A percentile compares a stretch with the other conserved stretches of the same genome.
Evolutionary conservation across 495 filamentous ascomycete genomes (phyloP).

Genomic region (Cenococcum geophilum): DNA sequence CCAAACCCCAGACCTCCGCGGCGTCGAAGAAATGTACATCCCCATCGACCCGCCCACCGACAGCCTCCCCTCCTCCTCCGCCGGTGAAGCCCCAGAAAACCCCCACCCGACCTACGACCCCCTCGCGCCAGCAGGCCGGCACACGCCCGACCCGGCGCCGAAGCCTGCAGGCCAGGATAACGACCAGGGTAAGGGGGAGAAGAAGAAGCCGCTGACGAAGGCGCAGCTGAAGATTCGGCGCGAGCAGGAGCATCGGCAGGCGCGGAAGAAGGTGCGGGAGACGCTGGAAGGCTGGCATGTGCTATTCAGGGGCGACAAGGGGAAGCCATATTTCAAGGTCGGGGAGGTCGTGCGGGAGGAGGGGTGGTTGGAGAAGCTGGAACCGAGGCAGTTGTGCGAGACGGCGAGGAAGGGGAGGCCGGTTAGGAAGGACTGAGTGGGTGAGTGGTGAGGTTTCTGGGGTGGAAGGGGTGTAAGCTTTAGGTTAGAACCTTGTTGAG

Average conservation of each 20-base stretch:
- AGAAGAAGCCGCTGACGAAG: conserved; percentile 36
- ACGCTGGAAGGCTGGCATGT: conserved; percentile 59
- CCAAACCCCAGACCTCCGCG: conserved; percentile 70
- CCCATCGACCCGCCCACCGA: conserved; percentile 65
- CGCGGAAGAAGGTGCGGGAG: conserved; percentile 50
- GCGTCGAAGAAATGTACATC: conserved; percentile 84
- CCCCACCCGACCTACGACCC: conserved; percentile 46
- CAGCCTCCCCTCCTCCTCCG: neutral
- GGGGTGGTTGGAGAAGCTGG: conserved; percentile 38
- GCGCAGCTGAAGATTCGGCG: conserved; percentile 45
- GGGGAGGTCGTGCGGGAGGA: conserved; percentile 37
- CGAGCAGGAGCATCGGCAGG: conserved; percentile 46
- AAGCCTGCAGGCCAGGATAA: conserved; percentile 39
- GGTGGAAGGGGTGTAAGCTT: no score
- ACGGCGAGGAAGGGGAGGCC: conserved; percentile 38
- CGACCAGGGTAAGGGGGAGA: conserved; percentile 49
- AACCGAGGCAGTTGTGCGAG: conserved; percentile 36
- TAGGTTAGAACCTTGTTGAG: neutral
- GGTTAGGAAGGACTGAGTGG: conserved; percentile 19
- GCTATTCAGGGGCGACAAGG: conserved; percentile 61
- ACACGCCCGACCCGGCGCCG: conserved; percentile 3
- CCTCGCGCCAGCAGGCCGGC: neutral
- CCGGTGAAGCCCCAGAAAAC: neutral
- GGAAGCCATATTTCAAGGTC: conserved; percentile 40
- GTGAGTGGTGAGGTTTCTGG: no score